A percentile compares a stretch with the other conserved stretches of the same genome.
phyloP scores from a whole-genome alignment of 2,329 filamentous ascomycete genomes.

The Phyllosticta capitalensis region DNA sequence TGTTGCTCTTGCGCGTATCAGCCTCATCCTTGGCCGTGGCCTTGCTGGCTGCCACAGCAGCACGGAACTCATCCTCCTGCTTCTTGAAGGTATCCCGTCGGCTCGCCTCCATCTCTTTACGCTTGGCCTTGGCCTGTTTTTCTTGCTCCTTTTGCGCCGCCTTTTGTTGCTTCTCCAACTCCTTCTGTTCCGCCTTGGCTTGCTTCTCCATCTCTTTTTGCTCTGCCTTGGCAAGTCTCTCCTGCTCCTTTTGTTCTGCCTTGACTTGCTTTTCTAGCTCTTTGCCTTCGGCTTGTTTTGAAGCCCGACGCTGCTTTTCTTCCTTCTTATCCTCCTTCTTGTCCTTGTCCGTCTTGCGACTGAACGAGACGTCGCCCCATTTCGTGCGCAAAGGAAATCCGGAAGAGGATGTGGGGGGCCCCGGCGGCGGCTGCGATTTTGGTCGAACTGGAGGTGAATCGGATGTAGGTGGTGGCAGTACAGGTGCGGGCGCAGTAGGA shows the following conservation, averaged over 20 bases:
- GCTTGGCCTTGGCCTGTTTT: slow-evolving; percentile 33
- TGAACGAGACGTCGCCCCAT: slow-evolving; percentile 4
- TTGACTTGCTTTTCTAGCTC: slow-evolving; percentile 48
- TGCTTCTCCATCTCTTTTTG: slow-evolving; percentile 52
- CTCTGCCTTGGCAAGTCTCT: slow-evolving; percentile 33
- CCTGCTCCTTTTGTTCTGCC: slow-evolving; percentile 51
- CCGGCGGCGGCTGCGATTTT: slow-evolving; percentile 22
- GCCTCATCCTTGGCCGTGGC: slow-evolving; percentile 39
- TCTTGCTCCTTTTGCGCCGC: slow-evolving; percentile 39
- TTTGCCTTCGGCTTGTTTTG: slow-evolving; percentile 33
- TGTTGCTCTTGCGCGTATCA: not conserved
- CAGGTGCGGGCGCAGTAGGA: slow-evolving; percentile 54
- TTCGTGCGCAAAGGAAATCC: not conserved
- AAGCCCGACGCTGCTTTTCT: slow-evolving; percentile 14
- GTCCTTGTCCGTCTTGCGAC: slow-evolving; percentile 4
- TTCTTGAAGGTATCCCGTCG: slow-evolving; percentile 49
- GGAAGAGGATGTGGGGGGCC: slow-evolving; percentile 21
- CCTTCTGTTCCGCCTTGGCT: slow-evolving; percentile 34
- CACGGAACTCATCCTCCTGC: slow-evolving; percentile 54
- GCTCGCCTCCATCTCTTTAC: slow-evolving; percentile 23
- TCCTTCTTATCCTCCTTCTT: slow-evolving; percentile 13
- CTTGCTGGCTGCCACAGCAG: slow-evolving; percentile 58
- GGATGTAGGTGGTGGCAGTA: slow-evolving; percentile 19
- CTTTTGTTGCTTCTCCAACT: slow-evolving; percentile 44
- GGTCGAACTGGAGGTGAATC: slow-evolving; percentile 1